Base-by-base conservation (phyloP, 164 flowering plant species). In the Pachysandra terminalis region DNA sequence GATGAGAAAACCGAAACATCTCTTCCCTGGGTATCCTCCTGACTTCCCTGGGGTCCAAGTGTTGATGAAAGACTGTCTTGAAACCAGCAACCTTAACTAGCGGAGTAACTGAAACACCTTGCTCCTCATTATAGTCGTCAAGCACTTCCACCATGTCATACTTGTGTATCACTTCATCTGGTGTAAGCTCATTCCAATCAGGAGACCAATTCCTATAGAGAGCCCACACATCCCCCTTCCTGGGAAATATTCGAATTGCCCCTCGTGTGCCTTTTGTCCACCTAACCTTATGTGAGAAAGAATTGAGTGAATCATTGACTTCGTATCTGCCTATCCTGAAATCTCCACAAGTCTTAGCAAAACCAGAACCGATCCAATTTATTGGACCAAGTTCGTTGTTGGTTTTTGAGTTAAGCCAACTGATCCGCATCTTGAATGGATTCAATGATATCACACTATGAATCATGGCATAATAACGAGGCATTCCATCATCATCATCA, bases 91-190 rank as follows among this genome's bases (percentile, higher is more conserved):
- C 89, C 74, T 89, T 89, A 10, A 87, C 83, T 65, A 89, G 73
- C 28, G 95, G 91, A 54, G 75, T 72, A 53, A 84, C 81, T 21
- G 70, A 32, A 35, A 82, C 85, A 26, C 95, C 90, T 2, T 41
- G 63, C 63, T 82, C 85, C 67, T 87, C 90, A 45, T 48, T 68
- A 63, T 67, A 85, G 68, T 86, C 90, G 24, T 82, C 87, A 48
- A 90, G 81, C 40, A 90, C 90, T 81, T 86, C 96, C 27, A 87
- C 90, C 86, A 87, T 82, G 69, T 87, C 91, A 70, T 87, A 90
- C 79, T 84, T 85, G 74, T 83, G 88, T 67, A 84, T 83, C 27
- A 82, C 79, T 45, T 85, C 86, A 74, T 85, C 86, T 19, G 85
- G 74, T 26, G 90, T 86, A 56, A 79, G 74, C 68, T 86, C 87